Evolutionary conservation across 2,329 filamentous ascomycete genomes (phyloP), one percentile per base, ranked within the genome.

Genomic region (Penicillium sp.): DNA sequence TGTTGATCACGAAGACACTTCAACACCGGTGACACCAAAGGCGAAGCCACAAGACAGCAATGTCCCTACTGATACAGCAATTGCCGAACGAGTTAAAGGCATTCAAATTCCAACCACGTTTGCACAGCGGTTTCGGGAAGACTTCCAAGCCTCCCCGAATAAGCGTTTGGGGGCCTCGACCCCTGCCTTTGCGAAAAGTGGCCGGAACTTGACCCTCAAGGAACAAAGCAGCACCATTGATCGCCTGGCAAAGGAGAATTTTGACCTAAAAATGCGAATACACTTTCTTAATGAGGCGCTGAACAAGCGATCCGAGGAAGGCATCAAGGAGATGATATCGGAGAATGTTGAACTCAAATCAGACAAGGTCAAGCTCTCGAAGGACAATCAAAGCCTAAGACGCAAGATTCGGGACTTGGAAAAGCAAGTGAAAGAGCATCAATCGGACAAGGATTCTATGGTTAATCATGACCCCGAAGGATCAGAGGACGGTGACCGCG

Each of bases 181-280:
- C 0, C 74, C 80, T 4, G 72, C 70, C 6, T 74, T 80, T 52
- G 77, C 78, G 30, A 80, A 84, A 41, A 80, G 81, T 42, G 86
- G 86, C 19, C 86, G 84, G 67, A 90, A 85, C 64, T 78, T 99
- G 75, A 97, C 94, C 0, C 78, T 99, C 38, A 97, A 97, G 73
- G 94, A 99, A 74, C 94, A 99, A 74, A 96, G 93, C 70, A 96
- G 89, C 75, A 97, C 93, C 14, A 97, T 99, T 61, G 94, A 99
- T 73, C 87, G 92, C 56, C 82, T 97, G 2, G 95, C 91, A 57
- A 99, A 99, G 75, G 94, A 99, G 73, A 99, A 99, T 62, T 99
- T 97, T 70, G 93, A 97, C 71, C 78, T 97, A 53, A 97, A 97
- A 75, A 86, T 97, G 75, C 95, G 96, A 72, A 94, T 97, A 61